These are phyloP conservation scores for Ceratobasidium sp. DNA, from an alignment of 1,284 basidiomycete genomes.

Conservation along the genomic window DNA sequence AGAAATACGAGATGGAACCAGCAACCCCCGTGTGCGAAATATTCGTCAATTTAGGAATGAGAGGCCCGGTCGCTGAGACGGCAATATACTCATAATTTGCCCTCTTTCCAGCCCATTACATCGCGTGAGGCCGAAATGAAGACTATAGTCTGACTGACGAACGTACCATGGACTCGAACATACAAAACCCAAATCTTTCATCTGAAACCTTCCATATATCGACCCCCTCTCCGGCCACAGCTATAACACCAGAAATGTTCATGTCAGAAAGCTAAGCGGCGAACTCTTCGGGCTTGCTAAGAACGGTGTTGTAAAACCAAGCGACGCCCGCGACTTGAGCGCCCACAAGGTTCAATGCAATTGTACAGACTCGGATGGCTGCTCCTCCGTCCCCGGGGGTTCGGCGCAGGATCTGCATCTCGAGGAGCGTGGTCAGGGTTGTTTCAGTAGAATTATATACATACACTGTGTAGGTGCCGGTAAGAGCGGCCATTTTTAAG, in stretches of 20 bases:
- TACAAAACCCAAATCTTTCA: constrained; percentile 12
- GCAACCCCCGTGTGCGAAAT: constrained; percentile 4
- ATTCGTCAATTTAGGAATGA: constrained; percentile 4
- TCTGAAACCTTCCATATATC: constrained; percentile 8
- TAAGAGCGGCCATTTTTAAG: constrained; percentile 8
- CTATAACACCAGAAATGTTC: constrained; percentile 14
- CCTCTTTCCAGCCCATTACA: no score
- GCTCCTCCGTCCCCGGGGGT: neutral
- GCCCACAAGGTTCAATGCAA: constrained; percentile 9
- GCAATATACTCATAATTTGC: constrained; percentile 12
- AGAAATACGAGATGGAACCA: constrained; percentile 14
- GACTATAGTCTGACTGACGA: no score
- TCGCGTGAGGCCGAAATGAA: no score
- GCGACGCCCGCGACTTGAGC: constrained; percentile 25
- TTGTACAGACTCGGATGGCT: neutral
- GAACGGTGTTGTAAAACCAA: no score
- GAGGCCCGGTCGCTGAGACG: neutral
- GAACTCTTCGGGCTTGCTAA: no score
- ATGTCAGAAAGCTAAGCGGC: neutral
- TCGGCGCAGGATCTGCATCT: neutral
- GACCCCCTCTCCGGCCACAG: constrained; percentile 3
- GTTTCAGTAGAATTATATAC: neutral
- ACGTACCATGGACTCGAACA: no score
- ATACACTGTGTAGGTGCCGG: constrained; percentile 13
- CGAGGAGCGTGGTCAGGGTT: neutral